Percentiles rank a stretch among this genome's conserved stretches.
Evolutionary conservation across 768 basidiomycete species (phyloP).

Genomic region (Mycena belliarum): DNA sequence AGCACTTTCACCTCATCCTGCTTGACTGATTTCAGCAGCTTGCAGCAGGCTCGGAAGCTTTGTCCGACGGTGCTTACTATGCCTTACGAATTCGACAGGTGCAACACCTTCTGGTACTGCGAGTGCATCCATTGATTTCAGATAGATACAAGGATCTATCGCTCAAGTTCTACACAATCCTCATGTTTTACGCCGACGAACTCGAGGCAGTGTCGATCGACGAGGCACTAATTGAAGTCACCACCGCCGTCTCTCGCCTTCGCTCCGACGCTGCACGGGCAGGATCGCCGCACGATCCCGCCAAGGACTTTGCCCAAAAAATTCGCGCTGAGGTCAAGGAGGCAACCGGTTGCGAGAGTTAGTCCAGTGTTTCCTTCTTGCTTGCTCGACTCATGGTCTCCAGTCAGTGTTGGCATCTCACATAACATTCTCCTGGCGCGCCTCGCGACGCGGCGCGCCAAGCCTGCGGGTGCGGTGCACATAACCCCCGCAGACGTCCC

Average conservation of each 20-base stretch:
- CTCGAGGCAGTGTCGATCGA: conserved; percentile 96
- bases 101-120: neutral
- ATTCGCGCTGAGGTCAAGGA: conserved; percentile 77
- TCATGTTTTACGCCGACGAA: conserved; percentile 88
- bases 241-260: conserved; percentile 52
- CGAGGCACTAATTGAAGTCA: conserved; percentile 91
- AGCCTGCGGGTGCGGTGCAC: conserved; percentile 87
- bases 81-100: conserved; percentile 93
- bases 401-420: conserved; percentile 90
- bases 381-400: neutral
- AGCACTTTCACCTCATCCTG: neutral
- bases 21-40: conserved; percentile 41
- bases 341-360: conserved; percentile 87
- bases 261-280: conserved; percentile 28
- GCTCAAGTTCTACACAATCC: conserved; percentile 86
- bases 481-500: conserved; percentile 55
- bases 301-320: conserved; percentile 76
- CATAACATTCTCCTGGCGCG: conserved; percentile 93
- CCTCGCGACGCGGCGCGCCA: conserved; percentile 87
- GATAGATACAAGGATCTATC: conserved; percentile 84
- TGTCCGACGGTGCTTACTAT: conserved; percentile 76
- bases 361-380: conserved; percentile 18
- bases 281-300: conserved; percentile 50
- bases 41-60: conserved; percentile 76
- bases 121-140: neutral